Evolutionary conservation across 768 basidiomycete genomes (phyloP), one percentile per base, ranked within the genome.

Genomic region (Cystobasidium ongulense): DNA sequence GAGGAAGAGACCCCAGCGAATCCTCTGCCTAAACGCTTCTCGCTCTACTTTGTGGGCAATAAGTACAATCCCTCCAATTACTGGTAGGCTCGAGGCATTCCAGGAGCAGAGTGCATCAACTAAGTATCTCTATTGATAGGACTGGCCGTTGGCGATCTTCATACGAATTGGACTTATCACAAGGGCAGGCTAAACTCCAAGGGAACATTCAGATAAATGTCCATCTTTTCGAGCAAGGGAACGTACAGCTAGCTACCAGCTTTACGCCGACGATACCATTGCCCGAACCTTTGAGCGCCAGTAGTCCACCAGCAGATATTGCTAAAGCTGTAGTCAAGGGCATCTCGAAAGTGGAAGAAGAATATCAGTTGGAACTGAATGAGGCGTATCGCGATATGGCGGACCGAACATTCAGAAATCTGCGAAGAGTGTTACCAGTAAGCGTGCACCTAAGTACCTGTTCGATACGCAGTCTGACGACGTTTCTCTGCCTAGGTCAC

Each of bases 201-300:
- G 93, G 92, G 0, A 86, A 84, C 77, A 86, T 96, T 18, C 83
- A 88, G 8, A 86, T 90, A 53, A 90, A 92, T 78, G 88, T 97
- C 15, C 96, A 99, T 81, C 98, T 98, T 79, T 98, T 94, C 79
- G 96, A 99, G 81, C 92, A 96, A 80, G 95, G 95, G 46, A 80
- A 97, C 91, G 94, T 97, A 36, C 96, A 98, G 86, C 85, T 99
- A 36, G 84, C 88, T 31, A 89, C 93, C 15, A 87, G 84, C 4
- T 89, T 92, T 78, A 83, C 84, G 23, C 79, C 90, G 54, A 86
- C 87, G 23, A 84, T 94, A 78, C 81, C 85, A 18, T 72, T 76
- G n/a, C 77, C 11, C 54, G 61, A 25, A 78, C 77, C 29, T 1
- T 83, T 89, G 50, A 80, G 84, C 4, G 84, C 87, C 10, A 82